Evolutionary conservation across 192 early-diverging fungal species (phyloP).

Genomic region (Coemansia sp.): DNA sequence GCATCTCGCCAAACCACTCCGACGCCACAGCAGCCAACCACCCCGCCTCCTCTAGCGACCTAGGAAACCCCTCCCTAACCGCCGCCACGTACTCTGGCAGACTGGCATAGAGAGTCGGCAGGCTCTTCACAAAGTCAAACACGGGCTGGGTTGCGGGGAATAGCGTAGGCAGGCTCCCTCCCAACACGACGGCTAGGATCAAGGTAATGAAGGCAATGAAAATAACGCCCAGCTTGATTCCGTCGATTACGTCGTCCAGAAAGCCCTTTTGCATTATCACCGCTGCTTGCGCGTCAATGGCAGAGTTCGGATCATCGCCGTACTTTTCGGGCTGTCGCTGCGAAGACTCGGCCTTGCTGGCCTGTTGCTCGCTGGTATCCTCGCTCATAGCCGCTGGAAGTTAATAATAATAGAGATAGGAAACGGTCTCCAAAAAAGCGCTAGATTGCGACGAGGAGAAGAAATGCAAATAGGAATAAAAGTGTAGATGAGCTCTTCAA

Average conservation of each 20-base stretch:
- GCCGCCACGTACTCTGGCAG: constrained; percentile 22
- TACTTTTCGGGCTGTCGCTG: constrained; percentile 9
- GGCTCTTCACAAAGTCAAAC: constrained; percentile 20
- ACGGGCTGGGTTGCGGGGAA: constrained; percentile 43
- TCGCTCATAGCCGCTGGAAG: constrained; percentile 7
- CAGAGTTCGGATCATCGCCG: constrained; percentile 31
- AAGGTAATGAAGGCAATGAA: constrained; percentile 32
- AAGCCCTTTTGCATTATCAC: constrained; percentile 51
- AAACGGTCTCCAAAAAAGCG: not conserved
- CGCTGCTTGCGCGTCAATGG: constrained; percentile 44
- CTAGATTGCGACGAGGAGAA: not conserved
- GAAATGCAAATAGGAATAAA: constrained; percentile 4
- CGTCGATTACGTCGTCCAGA: constrained; percentile 54
- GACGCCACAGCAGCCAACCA: not conserved
- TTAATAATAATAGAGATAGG: not conserved
- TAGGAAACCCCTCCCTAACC: constrained; percentile 14
- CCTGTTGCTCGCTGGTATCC: constrained; percentile 6
- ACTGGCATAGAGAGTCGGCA: constrained; percentile 13
- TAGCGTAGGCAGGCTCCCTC: constrained; percentile 34
- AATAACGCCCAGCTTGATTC: constrained; percentile 40
- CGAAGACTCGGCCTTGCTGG: constrained; percentile 7
- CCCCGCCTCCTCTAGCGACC: constrained; percentile 18
- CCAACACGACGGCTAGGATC: constrained; percentile 33
- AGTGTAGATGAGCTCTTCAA: not conserved
- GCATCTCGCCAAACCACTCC: constrained; percentile 12